phyloP scores from a whole-genome alignment of 2,329 filamentous ascomycete species.

The Ambrosiella xylebori region DNA sequence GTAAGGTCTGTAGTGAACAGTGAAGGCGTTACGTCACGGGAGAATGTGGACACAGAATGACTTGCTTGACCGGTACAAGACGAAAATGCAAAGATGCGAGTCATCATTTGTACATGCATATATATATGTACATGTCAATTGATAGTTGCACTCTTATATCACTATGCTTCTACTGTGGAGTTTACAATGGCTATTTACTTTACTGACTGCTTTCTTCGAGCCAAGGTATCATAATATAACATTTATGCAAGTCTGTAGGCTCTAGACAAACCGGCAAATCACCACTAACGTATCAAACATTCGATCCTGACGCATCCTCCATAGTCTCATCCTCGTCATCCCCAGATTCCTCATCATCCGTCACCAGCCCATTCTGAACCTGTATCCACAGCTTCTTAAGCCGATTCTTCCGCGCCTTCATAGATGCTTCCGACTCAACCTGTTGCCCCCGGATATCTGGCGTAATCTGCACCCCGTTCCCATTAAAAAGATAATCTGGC shows the following conservation, averaged over 20 bases:
- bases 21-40: no score
- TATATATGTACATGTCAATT: neutral
- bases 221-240: neutral
- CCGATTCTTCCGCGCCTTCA: constrained; percentile 26
- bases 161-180: neutral
- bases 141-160: neutral
- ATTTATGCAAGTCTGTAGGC: neutral
- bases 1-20: no score
- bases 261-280: neutral
- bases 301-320: neutral
- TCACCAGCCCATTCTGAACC: constrained; percentile 29
- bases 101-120: neutral
- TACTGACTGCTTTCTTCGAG: no score
- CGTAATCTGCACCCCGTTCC: constrained; percentile 37
- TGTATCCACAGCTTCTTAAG: constrained; percentile 27
- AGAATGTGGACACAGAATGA: no score
- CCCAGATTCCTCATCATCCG: constrained; percentile 12
- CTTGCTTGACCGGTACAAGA: no score
- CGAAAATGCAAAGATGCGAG: no score
- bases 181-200: no score
- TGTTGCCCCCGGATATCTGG: constrained; percentile 36
- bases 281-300: neutral
- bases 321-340: constrained; percentile 19
- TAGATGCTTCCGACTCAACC: constrained; percentile 31
- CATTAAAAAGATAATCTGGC: constrained; percentile 35